Evolutionary conservation across 2,329 filamentous ascomycete genomes (phyloP), one percentile per base, ranked within the genome.

Genomic region (Herpotrichia juniperi): DNA sequence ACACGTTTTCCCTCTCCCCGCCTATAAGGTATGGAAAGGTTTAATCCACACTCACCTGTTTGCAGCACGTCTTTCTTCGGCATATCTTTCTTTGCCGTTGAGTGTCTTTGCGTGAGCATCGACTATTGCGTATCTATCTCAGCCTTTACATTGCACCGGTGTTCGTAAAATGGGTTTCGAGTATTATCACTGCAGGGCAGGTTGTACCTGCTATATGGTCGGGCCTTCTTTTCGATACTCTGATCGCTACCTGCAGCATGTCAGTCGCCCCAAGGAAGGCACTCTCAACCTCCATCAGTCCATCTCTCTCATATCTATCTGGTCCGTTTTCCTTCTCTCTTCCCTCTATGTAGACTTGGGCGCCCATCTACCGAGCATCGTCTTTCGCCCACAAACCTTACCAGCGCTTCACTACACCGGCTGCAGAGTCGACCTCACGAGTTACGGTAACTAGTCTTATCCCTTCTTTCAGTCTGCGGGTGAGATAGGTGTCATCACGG

Each of bases 371-470:
- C 9, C 14, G 28, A 35, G 30, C 28, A 35, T 35, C 28, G 28
- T 19, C 31, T 22, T 32, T 45, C 17, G 28, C 11, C 10, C 17
- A 14, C 16, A 7, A n/a, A 30, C 14, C 25, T 31, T 44, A 17
- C 8, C 24, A 21, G 16, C 19, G n/a, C 30, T 34, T 45, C 17
- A 35, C 26, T 46, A 25, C 43, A 35, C 32, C 2, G 37, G 37
- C 21, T 12, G 21, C 24, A 47, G 34, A 21, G 31, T 26, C 31
- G 37, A 16, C 8, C 31, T 24, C 25, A 34, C 42, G 39, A 19
- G 24, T n/a, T 11, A 43, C 51, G 12, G 40, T 32, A 59, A 11
- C 45, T 54, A 54, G 50, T 63, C 44, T 62, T 64, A 66, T 53
- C 42, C 16, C 11, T 34, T 37, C 42, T 14, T 6, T 8, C 32